Evolutionary conservation across 176 grass and related monocot species (phyloP).

Genomic region (Oryza coarctata): DNA sequence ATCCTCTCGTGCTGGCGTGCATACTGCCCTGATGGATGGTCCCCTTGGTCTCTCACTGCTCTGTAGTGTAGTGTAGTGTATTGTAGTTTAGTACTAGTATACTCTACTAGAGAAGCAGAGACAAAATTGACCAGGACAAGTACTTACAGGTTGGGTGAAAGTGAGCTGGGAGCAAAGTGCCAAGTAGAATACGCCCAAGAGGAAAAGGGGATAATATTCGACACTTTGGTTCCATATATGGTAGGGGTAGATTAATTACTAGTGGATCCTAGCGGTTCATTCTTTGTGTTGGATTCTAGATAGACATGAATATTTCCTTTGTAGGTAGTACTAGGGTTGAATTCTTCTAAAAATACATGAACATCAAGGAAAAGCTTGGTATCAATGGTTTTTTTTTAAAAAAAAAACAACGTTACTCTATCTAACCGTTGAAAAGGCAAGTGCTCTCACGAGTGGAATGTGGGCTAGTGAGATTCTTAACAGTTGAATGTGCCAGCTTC

Average conservation of each 20-base stretch:
- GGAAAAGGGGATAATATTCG: background rate
- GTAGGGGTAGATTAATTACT: background rate
- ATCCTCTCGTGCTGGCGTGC: background rate
- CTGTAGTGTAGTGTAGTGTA: background rate
- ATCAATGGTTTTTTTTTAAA: background rate
- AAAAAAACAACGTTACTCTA: background rate
- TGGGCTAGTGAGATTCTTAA: too few species aligned
- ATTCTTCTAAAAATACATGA: background rate
- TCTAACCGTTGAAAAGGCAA: too few species aligned
- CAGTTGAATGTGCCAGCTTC: too few species aligned
- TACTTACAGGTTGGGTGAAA: slow-evolving; percentile 10
- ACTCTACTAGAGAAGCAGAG: background rate
- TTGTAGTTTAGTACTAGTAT: background rate
- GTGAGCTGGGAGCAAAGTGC: slow-evolving; percentile 2
- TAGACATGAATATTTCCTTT: background rate
- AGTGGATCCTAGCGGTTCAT: background rate
- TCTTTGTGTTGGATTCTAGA: background rate
- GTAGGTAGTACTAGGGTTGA: background rate
- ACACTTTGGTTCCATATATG: background rate
- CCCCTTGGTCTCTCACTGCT: background rate
- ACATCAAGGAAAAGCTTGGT: background rate
- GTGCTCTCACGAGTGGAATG: too few species aligned
- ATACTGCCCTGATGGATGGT: background rate
- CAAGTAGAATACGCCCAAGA: background rate
- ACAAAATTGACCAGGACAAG: slow-evolving; percentile 12